Percentiles rank a stretch among this genome's conserved stretches.
These are phyloP conservation scores for Effrenium voratum DNA, from an alignment of 73 alveolate species.

Conservation along the genomic window DNA sequence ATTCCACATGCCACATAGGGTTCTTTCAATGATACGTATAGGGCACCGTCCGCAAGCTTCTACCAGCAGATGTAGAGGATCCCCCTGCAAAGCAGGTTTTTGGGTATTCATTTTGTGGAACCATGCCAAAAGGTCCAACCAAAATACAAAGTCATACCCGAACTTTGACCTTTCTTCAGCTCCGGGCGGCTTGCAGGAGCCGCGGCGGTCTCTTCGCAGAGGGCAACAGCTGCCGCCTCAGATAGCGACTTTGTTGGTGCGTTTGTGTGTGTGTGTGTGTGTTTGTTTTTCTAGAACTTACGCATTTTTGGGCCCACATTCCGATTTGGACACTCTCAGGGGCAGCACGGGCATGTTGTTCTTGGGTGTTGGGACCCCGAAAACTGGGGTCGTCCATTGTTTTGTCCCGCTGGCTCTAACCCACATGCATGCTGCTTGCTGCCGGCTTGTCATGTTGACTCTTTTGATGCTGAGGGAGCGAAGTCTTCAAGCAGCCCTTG, in stretches of 20 bases:
- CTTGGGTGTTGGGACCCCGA: background rate
- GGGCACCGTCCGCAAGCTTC: too few species aligned
- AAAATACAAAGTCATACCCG: background rate
- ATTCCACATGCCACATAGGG: background rate
- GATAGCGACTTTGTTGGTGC: background rate
- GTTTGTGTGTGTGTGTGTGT: too few species aligned
- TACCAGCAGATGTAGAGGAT: background rate
- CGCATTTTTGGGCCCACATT: background rate
- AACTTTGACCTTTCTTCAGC: background rate
- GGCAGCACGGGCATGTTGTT: too few species aligned
- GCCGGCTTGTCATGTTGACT: background rate
- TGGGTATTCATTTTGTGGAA: background rate
- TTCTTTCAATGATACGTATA: background rate
- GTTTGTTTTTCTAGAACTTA: background rate
- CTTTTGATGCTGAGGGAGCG: background rate
- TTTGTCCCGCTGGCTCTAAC: background rate
- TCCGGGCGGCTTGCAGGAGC: background rate
- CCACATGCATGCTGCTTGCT: too few species aligned
- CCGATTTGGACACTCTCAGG: background rate
- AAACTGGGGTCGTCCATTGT: background rate
- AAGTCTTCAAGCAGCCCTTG: conserved; percentile 17
- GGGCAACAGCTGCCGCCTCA: conserved; percentile 7
- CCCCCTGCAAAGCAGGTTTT: background rate
- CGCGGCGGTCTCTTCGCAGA: conserved; percentile 56
- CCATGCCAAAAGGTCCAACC: background rate